Evolutionary conservation across 2,329 filamentous ascomycete species (phyloP).

Genomic region (Microsporum audouinii): DNA sequence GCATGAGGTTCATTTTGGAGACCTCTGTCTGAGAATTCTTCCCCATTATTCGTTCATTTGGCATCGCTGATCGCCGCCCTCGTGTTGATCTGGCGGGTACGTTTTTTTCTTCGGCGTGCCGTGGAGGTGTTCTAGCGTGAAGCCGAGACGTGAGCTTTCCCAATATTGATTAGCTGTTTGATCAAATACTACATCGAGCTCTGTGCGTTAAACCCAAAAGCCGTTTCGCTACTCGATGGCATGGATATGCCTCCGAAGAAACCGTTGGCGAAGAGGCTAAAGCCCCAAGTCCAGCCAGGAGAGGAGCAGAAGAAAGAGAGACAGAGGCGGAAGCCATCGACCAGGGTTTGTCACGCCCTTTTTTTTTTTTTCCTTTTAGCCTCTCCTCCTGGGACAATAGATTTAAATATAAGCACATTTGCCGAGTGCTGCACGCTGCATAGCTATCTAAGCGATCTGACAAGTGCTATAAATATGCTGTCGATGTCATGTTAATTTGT

Average conservation of each 20-base stretch:
- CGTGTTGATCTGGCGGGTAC: background rate
- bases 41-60: background rate
- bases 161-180: constrained; percentile 2
- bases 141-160: constrained; percentile 1
- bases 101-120: background rate
- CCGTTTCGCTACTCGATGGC: background rate
- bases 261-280: constrained; percentile 3
- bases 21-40: background rate
- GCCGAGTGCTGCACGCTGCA: background rate
- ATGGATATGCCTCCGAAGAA: background rate
- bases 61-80: background rate
- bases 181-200: constrained; percentile 2
- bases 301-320: background rate
- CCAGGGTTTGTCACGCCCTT: background rate
- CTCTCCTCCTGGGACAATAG: background rate
- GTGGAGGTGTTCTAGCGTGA: constrained; percentile 1
- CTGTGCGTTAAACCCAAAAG: constrained; percentile 1
- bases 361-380: background rate
- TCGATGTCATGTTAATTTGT: background rate
- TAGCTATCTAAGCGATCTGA: background rate
- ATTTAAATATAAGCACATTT: background rate
- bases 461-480: background rate
- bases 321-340: background rate
- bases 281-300: background rate
- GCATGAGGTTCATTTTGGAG: background rate